Evolutionary conservation across 2,329 filamentous ascomycete genomes (phyloP), one percentile per base, ranked within the genome.

Genomic region (Fusarium sp.): DNA sequence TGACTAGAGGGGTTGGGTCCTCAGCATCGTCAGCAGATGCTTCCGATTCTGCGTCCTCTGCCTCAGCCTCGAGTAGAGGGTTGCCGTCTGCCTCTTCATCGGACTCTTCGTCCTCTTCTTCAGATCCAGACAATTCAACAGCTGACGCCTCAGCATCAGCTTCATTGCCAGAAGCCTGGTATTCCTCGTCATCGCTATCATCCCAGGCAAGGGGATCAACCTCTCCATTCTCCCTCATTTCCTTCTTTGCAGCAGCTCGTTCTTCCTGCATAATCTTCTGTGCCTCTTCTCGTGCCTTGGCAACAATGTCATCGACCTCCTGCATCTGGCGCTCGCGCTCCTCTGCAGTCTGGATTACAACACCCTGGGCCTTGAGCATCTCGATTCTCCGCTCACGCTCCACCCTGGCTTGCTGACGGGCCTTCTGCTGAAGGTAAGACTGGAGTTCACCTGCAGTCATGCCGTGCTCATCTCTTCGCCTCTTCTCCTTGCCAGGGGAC

Each of bases 301-400:
- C 92, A 29, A 98, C 90, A 69, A 98, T 89, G 78, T 98, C 93
- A 76, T 98, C 96, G 14, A 98, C 91, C 67, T 95, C 91, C 66
- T 93, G 91, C 81, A 94, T 90, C 80, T 97, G 93, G 36, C 90
- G 90, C 79, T 95, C 93, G 22, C 94, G 91, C 81, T 99, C 95
- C 81, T 98, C 96, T 3, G 92, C 90, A 1, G 94, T 98, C 80
- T 95, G 92, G 20, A 98, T 87, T 27, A 92, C 85, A 29, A 98
- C 88, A 9, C 96, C 96, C 81, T 93, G 94, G 12, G 92, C 92
- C 77, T 90, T 91, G 44, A 99, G 87, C 75, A 92, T 88, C 64
- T 94, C 91, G 22, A 98, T 88, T 64, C 92, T 92, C 74, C 94
- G 92, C 68, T 94, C 90, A 62, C 94, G 91, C 80, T 96, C 94